Percentiles rank a stretch among this genome's conserved stretches.
phyloP scores from a whole-genome alignment of 2,329 filamentous ascomycete species.

The Teratosphaeria pseudoeucalypti region DNA sequence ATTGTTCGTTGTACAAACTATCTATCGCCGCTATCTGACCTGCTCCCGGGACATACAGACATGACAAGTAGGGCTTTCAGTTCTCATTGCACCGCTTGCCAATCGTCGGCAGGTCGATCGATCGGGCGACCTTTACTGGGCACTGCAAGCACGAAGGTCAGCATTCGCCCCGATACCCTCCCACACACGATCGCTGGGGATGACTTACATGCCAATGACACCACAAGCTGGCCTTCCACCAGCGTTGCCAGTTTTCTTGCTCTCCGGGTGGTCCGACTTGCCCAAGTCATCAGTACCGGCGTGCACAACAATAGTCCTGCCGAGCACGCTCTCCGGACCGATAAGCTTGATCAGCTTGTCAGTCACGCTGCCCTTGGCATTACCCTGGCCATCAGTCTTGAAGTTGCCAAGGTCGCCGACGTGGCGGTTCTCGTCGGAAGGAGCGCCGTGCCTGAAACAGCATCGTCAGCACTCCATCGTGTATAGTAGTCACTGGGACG shows the following conservation, averaged over 20 bases:
- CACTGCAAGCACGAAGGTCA: neutral
- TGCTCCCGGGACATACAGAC: neutral
- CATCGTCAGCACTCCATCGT: neutral
- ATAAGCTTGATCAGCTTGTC: slow-evolving; percentile 92
- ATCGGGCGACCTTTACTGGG: neutral
- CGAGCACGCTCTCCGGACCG: slow-evolving; percentile 86
- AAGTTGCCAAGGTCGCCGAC: slow-evolving; percentile 97
- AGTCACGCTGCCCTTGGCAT: slow-evolving; percentile 66
- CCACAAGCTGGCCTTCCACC: slow-evolving; percentile 89
- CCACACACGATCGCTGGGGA: neutral
- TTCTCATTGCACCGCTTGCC: neutral
- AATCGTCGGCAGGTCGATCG: neutral
- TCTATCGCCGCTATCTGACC: neutral
- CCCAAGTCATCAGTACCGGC: slow-evolving; percentile 93
- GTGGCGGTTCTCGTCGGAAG: slow-evolving; percentile 72
- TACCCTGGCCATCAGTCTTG: slow-evolving; percentile 87
- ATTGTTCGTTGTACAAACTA: neutral
- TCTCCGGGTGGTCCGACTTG: slow-evolving; percentile 84
- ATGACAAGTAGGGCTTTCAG: neutral
- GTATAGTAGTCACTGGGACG: too few species aligned
- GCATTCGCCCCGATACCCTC: neutral
- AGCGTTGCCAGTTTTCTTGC: slow-evolving; percentile 96
- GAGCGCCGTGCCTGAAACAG: slow-evolving; percentile 63
- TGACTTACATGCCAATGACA: slow-evolving; percentile 27
- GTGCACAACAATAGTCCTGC: slow-evolving; percentile 92